Conservation (phyloP, 345 rosid species). For the Heritiera fomes region DNA sequence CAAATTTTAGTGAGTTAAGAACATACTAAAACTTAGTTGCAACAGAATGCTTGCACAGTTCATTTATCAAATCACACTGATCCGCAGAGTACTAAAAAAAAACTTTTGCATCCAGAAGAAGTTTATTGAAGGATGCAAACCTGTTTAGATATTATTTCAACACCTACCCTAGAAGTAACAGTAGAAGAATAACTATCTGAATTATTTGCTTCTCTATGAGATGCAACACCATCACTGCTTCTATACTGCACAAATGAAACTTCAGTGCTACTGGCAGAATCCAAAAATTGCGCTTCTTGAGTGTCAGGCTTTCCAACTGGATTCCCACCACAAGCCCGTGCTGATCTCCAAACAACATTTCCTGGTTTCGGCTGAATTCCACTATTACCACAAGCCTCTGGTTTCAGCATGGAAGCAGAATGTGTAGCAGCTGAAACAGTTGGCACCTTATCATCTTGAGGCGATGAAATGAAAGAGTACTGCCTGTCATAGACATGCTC, state of each 20-base stretch:
- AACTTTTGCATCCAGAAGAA: constrained; percentile 13
- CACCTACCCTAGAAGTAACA: constrained; percentile 33
- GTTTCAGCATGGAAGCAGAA: constrained; percentile 27
- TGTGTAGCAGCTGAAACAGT: constrained; percentile 27
- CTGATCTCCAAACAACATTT: constrained; percentile 23
- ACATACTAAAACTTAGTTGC: neutral
- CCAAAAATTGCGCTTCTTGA: constrained; percentile 49
- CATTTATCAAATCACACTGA: neutral
- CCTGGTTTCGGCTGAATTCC: constrained; percentile 1
- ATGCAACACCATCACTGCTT: constrained; percentile 37
- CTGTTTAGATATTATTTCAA: constrained; percentile 33
- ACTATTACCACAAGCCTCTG: neutral
- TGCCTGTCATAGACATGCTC: constrained; percentile 48
- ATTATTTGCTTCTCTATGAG: constrained; percentile 34
- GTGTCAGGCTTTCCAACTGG: neutral
- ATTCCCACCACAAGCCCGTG: constrained; percentile 27
- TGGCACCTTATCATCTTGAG: constrained; percentile 50
- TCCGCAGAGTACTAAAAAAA: neutral
- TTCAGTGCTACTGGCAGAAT: constrained; percentile 70
- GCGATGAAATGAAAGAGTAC: constrained; percentile 52
- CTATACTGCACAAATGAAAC: constrained; percentile 49
- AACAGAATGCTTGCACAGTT: constrained; percentile 7
- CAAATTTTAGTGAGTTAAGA: neutral
- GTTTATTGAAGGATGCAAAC: constrained; percentile 24
- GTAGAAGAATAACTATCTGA: constrained; percentile 49